Evolutionary conservation across 768 basidiomycete species (phyloP), one percentile per base, ranked within the genome.

Genomic region (Lentinula lateritia): DNA sequence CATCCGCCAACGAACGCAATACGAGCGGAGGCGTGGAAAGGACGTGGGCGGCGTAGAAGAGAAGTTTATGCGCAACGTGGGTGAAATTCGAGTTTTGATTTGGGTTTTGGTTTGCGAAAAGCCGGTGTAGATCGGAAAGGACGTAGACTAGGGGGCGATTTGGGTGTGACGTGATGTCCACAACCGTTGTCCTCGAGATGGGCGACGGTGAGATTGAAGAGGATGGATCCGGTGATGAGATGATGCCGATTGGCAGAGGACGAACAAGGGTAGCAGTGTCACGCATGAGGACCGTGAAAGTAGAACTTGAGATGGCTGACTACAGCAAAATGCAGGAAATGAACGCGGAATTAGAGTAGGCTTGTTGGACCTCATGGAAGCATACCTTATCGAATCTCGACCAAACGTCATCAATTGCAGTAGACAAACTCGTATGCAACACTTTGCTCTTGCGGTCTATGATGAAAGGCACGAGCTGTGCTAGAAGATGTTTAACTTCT

Each of bases 381-480:
- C 23, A 79, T 65, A 87, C 87, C n/a, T 77, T 66, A 23, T 80
- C 77, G 52, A 87, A 79, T 16, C 82, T 79, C 7, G 90, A 88
- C 83, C 85, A 90, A 5, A 91, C 67, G 61, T 87, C 85, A 7
- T 81, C 82, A n/a, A 84, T 73, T 2, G 80, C 79, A 32, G 78
- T 76, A 28, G 79, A 76, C 39, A 92, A 67, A 56, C 77, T 80
- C 6, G 74, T 64, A 61, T 86, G 79, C 8, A 84, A 66, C n/a
- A 77, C 76, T 28, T 74, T 85, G 5, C 90, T 86, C 67, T 78
- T 81, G 43, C 78, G 80, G 42, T 88, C 83, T 1, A 74, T 71
- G 12, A 93, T 73, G 67, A 93, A 92, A 9, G 92, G 89, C 3
- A 83, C 78, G 35, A 86, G 74, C 39, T 75, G 72, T 0, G 82